phyloP scores from a whole-genome alignment of 2,329 filamentous ascomycete genomes.

The Fusarium chlamydosporum region DNA sequence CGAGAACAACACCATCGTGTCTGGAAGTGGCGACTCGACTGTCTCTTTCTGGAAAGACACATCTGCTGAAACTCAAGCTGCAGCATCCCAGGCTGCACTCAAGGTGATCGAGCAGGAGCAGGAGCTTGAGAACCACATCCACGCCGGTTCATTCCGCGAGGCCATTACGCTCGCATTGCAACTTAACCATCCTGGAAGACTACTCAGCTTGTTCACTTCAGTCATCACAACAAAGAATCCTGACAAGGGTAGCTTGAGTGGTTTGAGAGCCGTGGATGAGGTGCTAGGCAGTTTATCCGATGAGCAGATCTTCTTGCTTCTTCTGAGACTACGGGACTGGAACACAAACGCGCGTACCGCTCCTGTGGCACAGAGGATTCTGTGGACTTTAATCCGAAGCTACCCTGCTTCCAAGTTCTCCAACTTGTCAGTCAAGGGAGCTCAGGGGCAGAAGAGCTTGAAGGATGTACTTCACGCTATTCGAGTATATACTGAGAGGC shows the following conservation, averaged over 20 bases:
- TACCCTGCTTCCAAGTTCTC: conserved; percentile 86
- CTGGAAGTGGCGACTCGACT: conserved; percentile 91
- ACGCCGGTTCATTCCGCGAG: conserved; percentile 88
- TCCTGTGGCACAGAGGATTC: conserved; percentile 85
- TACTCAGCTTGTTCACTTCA: conserved; percentile 85
- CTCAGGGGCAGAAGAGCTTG: conserved; percentile 73
- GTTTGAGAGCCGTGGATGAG: conserved; percentile 80
- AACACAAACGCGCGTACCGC: conserved; percentile 95
- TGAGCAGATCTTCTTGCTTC: conserved; percentile 86
- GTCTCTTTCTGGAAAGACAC: conserved; percentile 98
- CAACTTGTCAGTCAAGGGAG: conserved; percentile 73
- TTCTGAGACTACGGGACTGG: conserved; percentile 91
- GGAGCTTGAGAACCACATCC: conserved; percentile 91
- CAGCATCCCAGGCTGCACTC: conserved; percentile 79
- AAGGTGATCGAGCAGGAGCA: conserved; percentile 94
- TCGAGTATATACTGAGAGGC: conserved; percentile 90
- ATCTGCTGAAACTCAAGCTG: conserved; percentile 81
- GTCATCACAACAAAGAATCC: conserved; percentile 76
- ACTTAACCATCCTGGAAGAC: conserved; percentile 91
- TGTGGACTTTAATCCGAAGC: conserved; percentile 82
- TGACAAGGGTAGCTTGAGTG: conserved; percentile 74
- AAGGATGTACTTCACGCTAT: conserved; percentile 91
- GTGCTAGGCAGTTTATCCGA: conserved; percentile 84
- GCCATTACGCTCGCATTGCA: conserved; percentile 93
- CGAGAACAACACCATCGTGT: conserved; percentile 80